Conservation (phyloP, 345 rosid species). For the Arabidopsis thaliana region DNA sequence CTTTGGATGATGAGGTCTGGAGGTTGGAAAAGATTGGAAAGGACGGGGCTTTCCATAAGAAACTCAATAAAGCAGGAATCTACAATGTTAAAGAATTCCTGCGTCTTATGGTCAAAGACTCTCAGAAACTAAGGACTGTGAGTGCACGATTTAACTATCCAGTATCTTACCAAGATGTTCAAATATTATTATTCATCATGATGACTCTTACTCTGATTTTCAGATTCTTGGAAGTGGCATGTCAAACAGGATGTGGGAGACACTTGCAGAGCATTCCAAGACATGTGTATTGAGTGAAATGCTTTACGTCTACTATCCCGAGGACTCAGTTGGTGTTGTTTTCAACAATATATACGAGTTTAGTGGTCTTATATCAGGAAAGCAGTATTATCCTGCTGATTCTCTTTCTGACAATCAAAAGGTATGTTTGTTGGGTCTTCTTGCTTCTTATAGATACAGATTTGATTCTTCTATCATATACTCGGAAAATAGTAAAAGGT, state of each 20-base stretch:
- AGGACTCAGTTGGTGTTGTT: slow-evolving; percentile 71
- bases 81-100: slow-evolving; percentile 84
- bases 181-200: background rate
- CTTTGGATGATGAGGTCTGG: slow-evolving; percentile 90
- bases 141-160: slow-evolving; percentile 38
- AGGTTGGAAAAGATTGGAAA: slow-evolving; percentile 97
- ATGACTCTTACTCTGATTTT: slow-evolving; percentile 38
- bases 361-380: slow-evolving; percentile 76
- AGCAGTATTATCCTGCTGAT: slow-evolving; percentile 66
- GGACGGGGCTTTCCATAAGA: slow-evolving; percentile 97
- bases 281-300: slow-evolving; percentile 84
- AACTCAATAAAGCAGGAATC: slow-evolving; percentile 86
- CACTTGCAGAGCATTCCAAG: slow-evolving; percentile 91
- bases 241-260: slow-evolving; percentile 99
- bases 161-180: slow-evolving; percentile 14
- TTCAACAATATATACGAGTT: slow-evolving; percentile 83
- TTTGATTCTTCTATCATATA: background rate
- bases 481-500: slow-evolving; percentile 2
- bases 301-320: slow-evolving; percentile 82
- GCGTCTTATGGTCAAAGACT: slow-evolving; percentile 79
- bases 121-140: slow-evolving; percentile 82
- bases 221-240: slow-evolving; percentile 99
- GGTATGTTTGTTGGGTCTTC: slow-evolving; percentile 51
- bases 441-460: slow-evolving; percentile 9
- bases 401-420: slow-evolving; percentile 87